A percentile compares a stretch with the other conserved stretches of the same genome.
Conservation (phyloP, 2,329 filamentous ascomycete genomes). For the Raffaelea ambrosiae region DNA sequence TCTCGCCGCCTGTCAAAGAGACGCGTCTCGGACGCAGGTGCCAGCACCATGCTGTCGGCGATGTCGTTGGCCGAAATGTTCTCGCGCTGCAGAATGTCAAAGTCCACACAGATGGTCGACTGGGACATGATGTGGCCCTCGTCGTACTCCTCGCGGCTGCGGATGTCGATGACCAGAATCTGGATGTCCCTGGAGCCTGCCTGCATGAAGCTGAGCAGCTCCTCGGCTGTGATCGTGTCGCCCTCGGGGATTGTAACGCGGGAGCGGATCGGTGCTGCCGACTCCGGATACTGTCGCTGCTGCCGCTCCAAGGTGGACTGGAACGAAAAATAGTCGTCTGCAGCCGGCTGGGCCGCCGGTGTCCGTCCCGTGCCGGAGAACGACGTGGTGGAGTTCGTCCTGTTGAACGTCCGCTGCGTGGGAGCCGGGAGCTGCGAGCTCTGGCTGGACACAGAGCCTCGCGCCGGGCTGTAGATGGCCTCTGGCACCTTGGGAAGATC, state of each 20-base stretch:
- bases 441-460: slow-evolving; percentile 59
- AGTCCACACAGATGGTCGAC: slow-evolving; percentile 84
- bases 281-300: slow-evolving; percentile 3
- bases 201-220: slow-evolving; percentile 62
- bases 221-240: slow-evolving; percentile 55
- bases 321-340: slow-evolving; percentile 25
- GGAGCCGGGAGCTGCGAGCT: slow-evolving; percentile 57
- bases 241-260: slow-evolving; percentile 43
- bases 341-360: slow-evolving; percentile 1
- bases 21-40: slow-evolving; percentile 63
- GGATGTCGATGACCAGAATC: slow-evolving; percentile 79
- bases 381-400: slow-evolving; percentile 45
- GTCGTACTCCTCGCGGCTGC: slow-evolving; percentile 72
- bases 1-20: slow-evolving; percentile 65
- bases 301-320: slow-evolving; percentile 11
- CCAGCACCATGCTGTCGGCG: slow-evolving; percentile 60
- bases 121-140: slow-evolving; percentile 80
- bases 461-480: slow-evolving; percentile 70
- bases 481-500: slow-evolving; percentile 62
- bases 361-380: slow-evolving; percentile 14
- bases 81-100: slow-evolving; percentile 60
- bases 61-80: slow-evolving; percentile 56
- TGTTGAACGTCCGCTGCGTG: slow-evolving; percentile 54
- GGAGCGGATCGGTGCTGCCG: slow-evolving; percentile 23
- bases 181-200: slow-evolving; percentile 42